These are phyloP conservation scores for Verticillium klebahnii DNA, from an alignment of 2,329 filamentous ascomycete species.

Conservation along the genomic window DNA sequence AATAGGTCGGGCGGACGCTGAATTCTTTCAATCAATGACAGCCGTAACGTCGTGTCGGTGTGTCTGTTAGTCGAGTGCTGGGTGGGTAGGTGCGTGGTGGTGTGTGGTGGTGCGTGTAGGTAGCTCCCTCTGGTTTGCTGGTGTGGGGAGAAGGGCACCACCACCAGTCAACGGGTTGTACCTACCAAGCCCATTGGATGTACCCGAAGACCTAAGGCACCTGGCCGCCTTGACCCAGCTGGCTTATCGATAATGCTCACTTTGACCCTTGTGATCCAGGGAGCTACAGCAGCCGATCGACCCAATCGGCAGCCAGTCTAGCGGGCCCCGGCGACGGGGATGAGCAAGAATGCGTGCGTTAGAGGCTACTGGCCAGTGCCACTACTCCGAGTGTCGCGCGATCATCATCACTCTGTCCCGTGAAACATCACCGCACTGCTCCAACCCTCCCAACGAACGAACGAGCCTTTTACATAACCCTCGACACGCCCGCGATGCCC, in stretches of 20 bases:
- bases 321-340: not conserved
- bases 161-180: no score
- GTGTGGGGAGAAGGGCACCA: not conserved
- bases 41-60: no score
- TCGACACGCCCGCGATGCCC: not conserved
- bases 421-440: not conserved
- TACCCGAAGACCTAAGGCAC: no score
- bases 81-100: not conserved
- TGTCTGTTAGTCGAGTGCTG: no score
- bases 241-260: no score
- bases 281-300: not conserved
- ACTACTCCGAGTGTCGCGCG: conserved; percentile 1
- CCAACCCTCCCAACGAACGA: not conserved
- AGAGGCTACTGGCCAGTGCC: not conserved
- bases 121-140: not conserved
- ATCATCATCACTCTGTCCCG: not conserved
- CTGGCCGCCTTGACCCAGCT: no score
- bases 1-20: no score
- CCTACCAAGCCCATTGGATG: no score
- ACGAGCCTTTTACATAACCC: not conserved
- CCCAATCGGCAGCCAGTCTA: not conserved
- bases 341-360: not conserved
- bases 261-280: no score
- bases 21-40: no score
- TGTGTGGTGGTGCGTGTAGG: not conserved